Evolutionary conservation across 2,329 filamentous ascomycete species (phyloP).

Genomic region (Leptosphaerulina australis): DNA sequence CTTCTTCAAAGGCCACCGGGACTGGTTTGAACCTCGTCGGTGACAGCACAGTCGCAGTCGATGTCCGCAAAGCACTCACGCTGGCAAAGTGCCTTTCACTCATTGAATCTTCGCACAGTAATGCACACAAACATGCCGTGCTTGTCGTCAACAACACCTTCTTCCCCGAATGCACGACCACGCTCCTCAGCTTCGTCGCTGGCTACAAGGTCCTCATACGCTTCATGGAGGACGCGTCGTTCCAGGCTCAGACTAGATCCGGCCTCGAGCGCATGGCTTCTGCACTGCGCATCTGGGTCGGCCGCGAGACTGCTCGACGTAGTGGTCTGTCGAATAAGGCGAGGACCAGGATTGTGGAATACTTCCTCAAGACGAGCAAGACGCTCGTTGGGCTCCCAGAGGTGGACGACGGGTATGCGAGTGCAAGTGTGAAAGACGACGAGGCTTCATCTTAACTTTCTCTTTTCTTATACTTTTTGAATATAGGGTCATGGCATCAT

Average conservation of each 20-base stretch:
- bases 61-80: slow-evolving; percentile 63
- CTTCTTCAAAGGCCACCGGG: slow-evolving; percentile 44
- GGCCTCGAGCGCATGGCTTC: slow-evolving; percentile 54
- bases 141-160: slow-evolving; percentile 50
- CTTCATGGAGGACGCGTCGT: slow-evolving; percentile 43
- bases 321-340: slow-evolving; percentile 50
- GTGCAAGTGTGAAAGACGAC: slow-evolving; percentile 38
- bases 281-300: slow-evolving; percentile 55
- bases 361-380: slow-evolving; percentile 53
- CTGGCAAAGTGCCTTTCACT: slow-evolving; percentile 65
- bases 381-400: slow-evolving; percentile 49
- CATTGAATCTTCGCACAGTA: slow-evolving; percentile 46
- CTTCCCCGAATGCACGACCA: slow-evolving; percentile 49
- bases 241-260: slow-evolving; percentile 42
- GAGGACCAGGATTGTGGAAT: slow-evolving; percentile 48
- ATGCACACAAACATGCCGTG: slow-evolving; percentile 48
- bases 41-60: slow-evolving; percentile 62
- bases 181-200: slow-evolving; percentile 55
- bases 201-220: slow-evolving; percentile 50
- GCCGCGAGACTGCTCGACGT: slow-evolving; percentile 50
- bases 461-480: not conserved
- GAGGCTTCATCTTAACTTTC: slow-evolving; percentile 1
- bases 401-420: slow-evolving; percentile 40
- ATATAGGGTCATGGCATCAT: not conserved
- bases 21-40: slow-evolving; percentile 54